phyloP scores from a whole-genome alignment of 169 alveolate genomes.

The Plasmodium inui region DNA sequence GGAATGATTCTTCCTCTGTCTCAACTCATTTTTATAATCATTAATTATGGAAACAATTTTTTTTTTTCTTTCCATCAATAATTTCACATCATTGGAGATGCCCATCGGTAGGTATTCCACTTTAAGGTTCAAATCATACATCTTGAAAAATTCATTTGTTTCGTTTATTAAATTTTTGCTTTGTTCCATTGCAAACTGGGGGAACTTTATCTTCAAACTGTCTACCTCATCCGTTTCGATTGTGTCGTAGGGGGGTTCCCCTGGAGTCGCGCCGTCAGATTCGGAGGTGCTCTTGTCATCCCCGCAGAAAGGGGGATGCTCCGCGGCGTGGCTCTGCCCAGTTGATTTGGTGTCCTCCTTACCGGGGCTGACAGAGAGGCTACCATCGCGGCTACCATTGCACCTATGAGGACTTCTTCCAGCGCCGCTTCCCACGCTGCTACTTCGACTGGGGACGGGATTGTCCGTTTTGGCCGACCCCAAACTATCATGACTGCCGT shows the following conservation, averaged over 20 bases:
- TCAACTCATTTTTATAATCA: conserved; percentile 61
- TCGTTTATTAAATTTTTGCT: conserved; percentile 60
- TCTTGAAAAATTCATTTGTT: conserved; percentile 56
- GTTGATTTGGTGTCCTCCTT: not conserved
- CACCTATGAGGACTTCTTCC: not conserved
- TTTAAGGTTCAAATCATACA: conserved; percentile 55
- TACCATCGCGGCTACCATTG: no score
- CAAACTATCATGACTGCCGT: not conserved
- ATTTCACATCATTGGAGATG: conserved; percentile 25
- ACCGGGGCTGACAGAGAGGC: not conserved
- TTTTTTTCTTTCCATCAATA: conserved; percentile 46
- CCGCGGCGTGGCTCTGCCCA: not conserved
- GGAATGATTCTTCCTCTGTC: not conserved
- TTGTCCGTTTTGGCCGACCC: not conserved
- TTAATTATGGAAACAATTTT: conserved; percentile 21
- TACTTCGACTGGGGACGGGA: not conserved
- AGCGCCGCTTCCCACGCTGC: not conserved
- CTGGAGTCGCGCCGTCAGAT: not conserved
- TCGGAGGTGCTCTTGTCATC: not conserved
- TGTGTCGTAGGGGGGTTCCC: not conserved
- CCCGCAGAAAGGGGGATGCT: not conserved
- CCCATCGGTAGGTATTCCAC: conserved; percentile 49
- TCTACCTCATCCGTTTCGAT: not conserved
- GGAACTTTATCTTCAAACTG: conserved; percentile 8
- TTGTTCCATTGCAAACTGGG: conserved; percentile 71